phyloP scores from a whole-genome alignment of 2,329 filamentous ascomycete genomes.

The Paracorniculantispora psalliotae region DNA sequence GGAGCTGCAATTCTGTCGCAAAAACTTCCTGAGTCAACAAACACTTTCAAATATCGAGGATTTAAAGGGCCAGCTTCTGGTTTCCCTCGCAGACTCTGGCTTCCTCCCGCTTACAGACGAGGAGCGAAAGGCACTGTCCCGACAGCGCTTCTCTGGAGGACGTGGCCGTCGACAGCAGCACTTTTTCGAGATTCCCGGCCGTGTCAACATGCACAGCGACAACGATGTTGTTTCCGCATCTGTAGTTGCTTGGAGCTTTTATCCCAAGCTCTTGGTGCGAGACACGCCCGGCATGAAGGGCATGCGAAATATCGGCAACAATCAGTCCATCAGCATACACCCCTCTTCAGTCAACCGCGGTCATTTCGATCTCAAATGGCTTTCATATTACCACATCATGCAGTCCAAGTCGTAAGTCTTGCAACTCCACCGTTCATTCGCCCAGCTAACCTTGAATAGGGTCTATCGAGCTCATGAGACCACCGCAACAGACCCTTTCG shows the following conservation, averaged over 20 bases:
- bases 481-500: conserved; percentile 72
- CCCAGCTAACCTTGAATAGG: conserved; percentile 32
- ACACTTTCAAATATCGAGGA: conserved; percentile 91
- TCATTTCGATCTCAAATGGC: conserved; percentile 63
- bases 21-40: conserved; percentile 88
- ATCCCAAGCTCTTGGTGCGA: conserved; percentile 81
- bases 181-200: conserved; percentile 78
- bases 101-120: conserved; percentile 70
- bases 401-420: conserved; percentile 69
- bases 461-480: conserved; percentile 90
- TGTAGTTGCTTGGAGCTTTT: conserved; percentile 90
- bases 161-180: conserved; percentile 58
- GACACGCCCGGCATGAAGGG: conserved; percentile 68
- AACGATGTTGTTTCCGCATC: conserved; percentile 76
- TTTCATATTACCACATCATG: conserved; percentile 98
- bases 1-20: conserved; percentile 87
- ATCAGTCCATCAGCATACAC: conserved; percentile 82
- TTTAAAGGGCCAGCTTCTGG: conserved; percentile 84
- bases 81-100: conserved; percentile 78
- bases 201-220: conserved; percentile 69
- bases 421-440: not conserved
- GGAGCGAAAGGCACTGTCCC: conserved; percentile 65
- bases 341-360: conserved; percentile 85
- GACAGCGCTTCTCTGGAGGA: conserved; percentile 53
- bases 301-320: conserved; percentile 88